Evolutionary conservation across 495 filamentous ascomycete genomes (phyloP), one percentile per base, ranked within the genome.

Genomic region (Penicillium antarcticum): DNA sequence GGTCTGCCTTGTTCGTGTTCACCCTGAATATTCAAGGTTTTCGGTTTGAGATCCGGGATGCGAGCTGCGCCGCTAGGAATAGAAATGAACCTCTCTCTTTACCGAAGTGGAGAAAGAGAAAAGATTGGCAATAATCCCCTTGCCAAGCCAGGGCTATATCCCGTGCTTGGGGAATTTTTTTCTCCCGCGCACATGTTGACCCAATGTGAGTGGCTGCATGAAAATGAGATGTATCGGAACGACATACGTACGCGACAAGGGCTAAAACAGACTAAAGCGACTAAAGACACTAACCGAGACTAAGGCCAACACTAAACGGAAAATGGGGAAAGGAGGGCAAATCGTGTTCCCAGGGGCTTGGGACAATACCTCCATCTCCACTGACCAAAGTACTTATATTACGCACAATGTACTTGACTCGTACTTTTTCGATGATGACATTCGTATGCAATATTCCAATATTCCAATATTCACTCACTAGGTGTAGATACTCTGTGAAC

Each of bases 401-500:
- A 3, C 24, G 44, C 19, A 46, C 16, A 36, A n/a, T 16, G n/a
- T 13, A 8, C 5, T 31, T 32, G n/a, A n/a, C n/a, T n/a, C n/a
- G n/a, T n/a, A n/a, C n/a, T n/a, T n/a, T n/a, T n/a, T n/a, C n/a
- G n/a, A n/a, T n/a, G n/a, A n/a, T n/a, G n/a, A n/a, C n/a, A n/a
- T n/a, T n/a, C n/a, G n/a, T n/a, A n/a, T n/a, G n/a, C n/a, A n/a
- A 17, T 1, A 5, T 14, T n/a, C 33, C 9, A n/a, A 23, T 23
- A 14, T 45, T 12, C 18, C 34, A 6, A 23, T 46, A 29, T 9
- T 33, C 42, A 14, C 10, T n/a, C n/a, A 42, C 51, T 65, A 74
- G 13, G 71, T 73, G 62, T 74, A 74, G 53, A 74, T 74, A 55
- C 71, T 74, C 71, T 74, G 46, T 37, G 33, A 17, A 59, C 23